A percentile compares a stretch with the other conserved stretches of the same genome.
Evolutionary conservation across 352 stramenopile genomes (phyloP).

Genomic region (Globisporangium paroecandrum): DNA sequence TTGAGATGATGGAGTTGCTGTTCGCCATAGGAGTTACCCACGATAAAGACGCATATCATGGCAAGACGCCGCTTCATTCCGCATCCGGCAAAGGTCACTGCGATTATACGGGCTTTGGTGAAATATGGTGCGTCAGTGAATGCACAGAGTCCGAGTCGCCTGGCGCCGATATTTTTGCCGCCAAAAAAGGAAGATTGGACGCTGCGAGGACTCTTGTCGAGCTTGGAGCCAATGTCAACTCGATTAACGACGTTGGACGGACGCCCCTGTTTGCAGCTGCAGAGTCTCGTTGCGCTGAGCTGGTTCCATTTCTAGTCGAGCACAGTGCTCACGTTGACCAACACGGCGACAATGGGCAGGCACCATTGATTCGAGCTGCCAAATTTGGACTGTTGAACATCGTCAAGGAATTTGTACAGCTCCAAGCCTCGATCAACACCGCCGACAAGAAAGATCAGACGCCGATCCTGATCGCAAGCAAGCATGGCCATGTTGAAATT

Average conservation of each 20-base stretch:
- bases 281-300: not conserved
- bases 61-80: no score
- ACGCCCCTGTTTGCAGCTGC: not conserved
- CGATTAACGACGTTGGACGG: not conserved
- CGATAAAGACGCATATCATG: no score
- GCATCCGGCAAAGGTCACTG: no score
- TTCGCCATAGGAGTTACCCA: no score
- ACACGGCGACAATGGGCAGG: not conserved
- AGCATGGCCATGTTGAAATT: not conserved
- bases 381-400: not conserved
- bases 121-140: no score
- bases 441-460: not conserved
- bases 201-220: no score
- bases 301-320: not conserved
- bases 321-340: not conserved
- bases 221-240: no score
- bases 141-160: no score
- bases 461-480: not conserved
- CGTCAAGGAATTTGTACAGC: not conserved
- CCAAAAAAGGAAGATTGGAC: no score
- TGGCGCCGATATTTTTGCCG: no score
- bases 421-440: not conserved
- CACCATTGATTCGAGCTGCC: not conserved
- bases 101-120: no score
- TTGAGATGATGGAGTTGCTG: no score